These are phyloP conservation scores for Clonostachys solani DNA, from an alignment of 2,329 filamentous ascomycete genomes.

Conservation along the genomic window DNA sequence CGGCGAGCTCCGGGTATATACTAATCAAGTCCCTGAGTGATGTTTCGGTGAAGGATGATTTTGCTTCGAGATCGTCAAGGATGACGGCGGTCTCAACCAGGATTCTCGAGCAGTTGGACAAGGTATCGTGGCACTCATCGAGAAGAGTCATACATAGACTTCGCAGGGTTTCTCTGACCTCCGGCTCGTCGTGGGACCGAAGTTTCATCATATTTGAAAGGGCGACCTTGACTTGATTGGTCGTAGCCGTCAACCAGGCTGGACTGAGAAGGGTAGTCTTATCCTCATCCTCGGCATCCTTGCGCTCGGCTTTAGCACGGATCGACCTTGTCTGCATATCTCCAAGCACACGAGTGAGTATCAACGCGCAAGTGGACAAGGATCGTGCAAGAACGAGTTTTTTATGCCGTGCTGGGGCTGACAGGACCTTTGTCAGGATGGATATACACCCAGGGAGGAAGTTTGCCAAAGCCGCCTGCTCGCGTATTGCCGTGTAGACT, in stretches of 20 bases:
- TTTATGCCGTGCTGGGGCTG: constrained; percentile 58
- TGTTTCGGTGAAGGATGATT: constrained; percentile 34
- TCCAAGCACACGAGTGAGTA: constrained; percentile 51
- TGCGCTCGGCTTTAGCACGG: constrained; percentile 24
- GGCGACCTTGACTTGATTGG: constrained; percentile 77
- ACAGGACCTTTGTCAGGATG: constrained; percentile 69
- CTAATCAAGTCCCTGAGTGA: constrained; percentile 57
- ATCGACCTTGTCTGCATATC: constrained; percentile 51
- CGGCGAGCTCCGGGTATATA: constrained; percentile 57
- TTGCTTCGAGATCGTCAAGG: constrained; percentile 46
- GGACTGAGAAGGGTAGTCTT: constrained; percentile 34
- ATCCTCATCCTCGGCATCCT: constrained; percentile 9
- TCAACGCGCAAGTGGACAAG: constrained; percentile 51
- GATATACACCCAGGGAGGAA: constrained; percentile 90
- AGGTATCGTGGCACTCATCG: constrained; percentile 71
- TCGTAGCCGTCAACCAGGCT: constrained; percentile 76
- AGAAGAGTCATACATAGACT: constrained; percentile 70
- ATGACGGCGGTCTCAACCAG: constrained; percentile 79
- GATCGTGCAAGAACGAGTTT: constrained; percentile 57
- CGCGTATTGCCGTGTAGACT: constrained; percentile 60
- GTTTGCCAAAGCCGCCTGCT: constrained; percentile 72
- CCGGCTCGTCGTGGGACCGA: constrained; percentile 62
- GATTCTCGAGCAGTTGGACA: constrained; percentile 65
- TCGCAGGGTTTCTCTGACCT: constrained; percentile 65
- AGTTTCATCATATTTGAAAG: constrained; percentile 74